Base-by-base conservation (phyloP, 179 eudicot species). In the Amaranthus tricolor region DNA sequence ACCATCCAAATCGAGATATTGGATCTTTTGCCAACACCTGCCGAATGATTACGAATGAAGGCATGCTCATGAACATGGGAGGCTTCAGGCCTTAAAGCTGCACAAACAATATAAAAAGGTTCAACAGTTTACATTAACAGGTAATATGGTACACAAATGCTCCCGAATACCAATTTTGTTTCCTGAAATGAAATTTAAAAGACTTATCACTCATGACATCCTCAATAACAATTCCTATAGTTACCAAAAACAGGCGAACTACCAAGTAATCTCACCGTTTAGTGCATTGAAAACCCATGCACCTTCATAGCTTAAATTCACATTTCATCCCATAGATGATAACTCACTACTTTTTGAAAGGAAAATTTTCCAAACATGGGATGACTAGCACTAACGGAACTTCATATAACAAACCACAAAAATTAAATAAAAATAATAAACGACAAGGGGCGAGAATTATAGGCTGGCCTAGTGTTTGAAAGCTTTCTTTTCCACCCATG, bases 21-120 rank as follows among this genome's bases (percentile, higher is more conserved):
- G 51, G 96, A 90, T 61, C 75, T 84, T 73, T 77, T 84, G 68
- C 93, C 92, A 84, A 89, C 45, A 55, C 96, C 96, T 81, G 75
- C 68, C 75, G 89, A 90, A 75, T 89, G 94, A n/a, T 81, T 86
- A 79, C 56, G 85, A 75, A 92, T 92, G 84, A 95, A 95, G 61
- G 83, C 95, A 72, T 95, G 95, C 24, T 90, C 79, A 50, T 83
- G 93, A 62, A 93, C 97, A 82, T 86, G 80, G 40, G 97, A 88
- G 77, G 90, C 77, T 82, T 78, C 82, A 55, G 90, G 93, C 70
- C 77, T 76, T 31, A 87, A 68, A 80, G 73, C 97, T 90, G 89
- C 78, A 85, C 17, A 56, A 74, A 31, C 40, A 31, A 31, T 31
- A 31, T 31, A 24, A 53, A n/a, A 0, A 40, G 4, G 6, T 51